Evolutionary conservation across 2,329 filamentous ascomycete species (phyloP).

Genomic region (Phoma herbarum): DNA sequence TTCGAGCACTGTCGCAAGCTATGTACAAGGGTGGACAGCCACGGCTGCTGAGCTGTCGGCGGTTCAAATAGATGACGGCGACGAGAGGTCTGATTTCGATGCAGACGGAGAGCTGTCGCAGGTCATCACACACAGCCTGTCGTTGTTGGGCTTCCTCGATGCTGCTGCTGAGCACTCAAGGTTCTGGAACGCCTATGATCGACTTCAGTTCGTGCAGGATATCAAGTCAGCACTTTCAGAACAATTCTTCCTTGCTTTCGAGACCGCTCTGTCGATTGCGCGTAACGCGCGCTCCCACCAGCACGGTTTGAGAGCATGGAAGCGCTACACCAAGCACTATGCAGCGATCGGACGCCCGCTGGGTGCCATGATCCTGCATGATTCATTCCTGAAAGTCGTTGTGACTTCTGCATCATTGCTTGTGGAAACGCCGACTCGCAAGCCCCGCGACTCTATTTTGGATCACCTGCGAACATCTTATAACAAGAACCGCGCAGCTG

Average conservation of each 20-base stretch:
- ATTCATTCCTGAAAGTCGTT: slow-evolving; percentile 86
- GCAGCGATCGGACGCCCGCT: slow-evolving; percentile 79
- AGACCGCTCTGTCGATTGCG: slow-evolving; percentile 89
- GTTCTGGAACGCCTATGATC: slow-evolving; percentile 81
- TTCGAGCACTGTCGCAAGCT: slow-evolving; percentile 72
- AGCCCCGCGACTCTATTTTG: slow-evolving; percentile 72
- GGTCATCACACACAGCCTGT: slow-evolving; percentile 80
- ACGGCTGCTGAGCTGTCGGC: slow-evolving; percentile 66
- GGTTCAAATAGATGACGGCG: slow-evolving; percentile 61
- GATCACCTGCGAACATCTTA: slow-evolving; percentile 65
- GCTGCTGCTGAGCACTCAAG: slow-evolving; percentile 79
- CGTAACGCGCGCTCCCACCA: slow-evolving; percentile 77
- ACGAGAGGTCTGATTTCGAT: slow-evolving; percentile 59
- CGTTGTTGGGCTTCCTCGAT: slow-evolving; percentile 88
- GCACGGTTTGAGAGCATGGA: slow-evolving; percentile 81
- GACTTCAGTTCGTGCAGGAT: slow-evolving; percentile 75
- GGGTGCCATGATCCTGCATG: slow-evolving; percentile 89
- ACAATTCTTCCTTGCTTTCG: slow-evolving; percentile 82
- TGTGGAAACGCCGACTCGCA: slow-evolving; percentile 65
- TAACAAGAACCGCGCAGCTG: slow-evolving; percentile 25
- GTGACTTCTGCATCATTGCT: slow-evolving; percentile 80
- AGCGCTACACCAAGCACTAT: slow-evolving; percentile 83
- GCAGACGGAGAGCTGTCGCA: slow-evolving; percentile 64
- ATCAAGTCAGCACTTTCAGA: slow-evolving; percentile 81
- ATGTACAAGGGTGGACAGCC: slow-evolving; percentile 74